Evolutionary conservation across 2,329 filamentous ascomycete species (phyloP).

Genomic region (Venturia carpophila): DNA sequence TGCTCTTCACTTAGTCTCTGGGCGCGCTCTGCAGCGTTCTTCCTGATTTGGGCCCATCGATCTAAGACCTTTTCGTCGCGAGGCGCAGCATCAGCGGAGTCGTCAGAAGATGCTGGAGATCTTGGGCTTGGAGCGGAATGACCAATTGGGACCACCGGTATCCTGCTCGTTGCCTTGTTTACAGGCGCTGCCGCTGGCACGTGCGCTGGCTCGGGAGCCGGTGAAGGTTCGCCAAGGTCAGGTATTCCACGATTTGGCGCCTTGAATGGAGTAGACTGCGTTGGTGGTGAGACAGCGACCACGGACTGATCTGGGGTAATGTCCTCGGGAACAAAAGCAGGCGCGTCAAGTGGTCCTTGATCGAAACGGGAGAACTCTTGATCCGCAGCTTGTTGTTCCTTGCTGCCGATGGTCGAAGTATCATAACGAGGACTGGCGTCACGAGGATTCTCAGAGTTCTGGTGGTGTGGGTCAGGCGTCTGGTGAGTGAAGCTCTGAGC

Average conservation of each 20-base stretch:
- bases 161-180: neutral
- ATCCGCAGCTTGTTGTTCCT: slow-evolving; percentile 51
- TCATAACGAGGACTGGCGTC: slow-evolving; percentile 31
- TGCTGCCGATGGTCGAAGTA: slow-evolving; percentile 53
- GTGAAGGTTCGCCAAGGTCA: neutral
- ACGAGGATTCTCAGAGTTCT: slow-evolving; percentile 36
- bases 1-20: slow-evolving; percentile 55
- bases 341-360: slow-evolving; percentile 78
- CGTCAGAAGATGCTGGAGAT: slow-evolving; percentile 29
- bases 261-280: slow-evolving; percentile 5
- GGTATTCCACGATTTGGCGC: neutral
- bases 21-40: slow-evolving; percentile 82
- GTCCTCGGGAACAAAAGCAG: slow-evolving; percentile 62
- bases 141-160: slow-evolving; percentile 1
- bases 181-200: neutral
- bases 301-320: slow-evolving; percentile 20
- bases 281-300: slow-evolving; percentile 8
- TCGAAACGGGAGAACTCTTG: slow-evolving; percentile 65
- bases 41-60: slow-evolving; percentile 91
- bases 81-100: slow-evolving; percentile 36
- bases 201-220: slow-evolving; percentile 1
- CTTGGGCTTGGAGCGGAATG: slow-evolving; percentile 3
- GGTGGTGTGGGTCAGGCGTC: slow-evolving; percentile 23
- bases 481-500: slow-evolving; percentile 11
- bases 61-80: slow-evolving; percentile 47